Base-by-base conservation (phyloP, 805 yeast species). In the Candida maesae region DNA sequence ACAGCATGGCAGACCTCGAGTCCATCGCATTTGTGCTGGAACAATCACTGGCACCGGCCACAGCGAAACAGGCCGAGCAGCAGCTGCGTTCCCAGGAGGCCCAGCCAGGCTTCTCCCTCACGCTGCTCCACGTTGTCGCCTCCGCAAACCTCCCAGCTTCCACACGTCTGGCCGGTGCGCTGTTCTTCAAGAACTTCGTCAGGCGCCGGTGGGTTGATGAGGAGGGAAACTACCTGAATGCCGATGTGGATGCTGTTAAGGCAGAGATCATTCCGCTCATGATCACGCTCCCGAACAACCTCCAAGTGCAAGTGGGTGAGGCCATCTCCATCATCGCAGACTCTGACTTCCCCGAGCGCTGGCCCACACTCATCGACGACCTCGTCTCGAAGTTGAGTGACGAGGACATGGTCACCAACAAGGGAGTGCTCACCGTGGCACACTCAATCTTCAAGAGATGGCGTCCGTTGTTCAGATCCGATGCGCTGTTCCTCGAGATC, bases 381-480 rank as follows among this genome's bases (percentile, higher is more conserved):
- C 70, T 93, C 46, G 86, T 89, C 0, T 55, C 70, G 2, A 81
- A 80, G 56, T 68, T 93, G 35, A 74, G 82, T 2, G 55, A 62
- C 4, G 73, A 72, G n/a, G 88, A 87, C 56, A 77, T 84, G 72
- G 69, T 72, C 12, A 74, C 79, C 38, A 88, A 89, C 60, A 84
- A 81, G 52, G 95, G 96, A 39, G 90, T 95, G 5, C 67, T 95
- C 42, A 74, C 79, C 9, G 98, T 95, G 16, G 95, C 97, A 5
- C 99, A 93, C 61, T 86, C 96, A 1, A 91, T 93, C 46, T 95
- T 91, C 68, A 88, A 84, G 61, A 80, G 95, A 65, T 93, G 99
- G 99, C 76, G 99, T 57, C 96, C 97, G 1, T 69, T 91, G 41
- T 88, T 87, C 59, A 76, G 96, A 53, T 84, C 96, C 1, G 96